Base-by-base conservation (phyloP, 768 basidiomycete genomes). In the Phanerochaete carnosa region DNA sequence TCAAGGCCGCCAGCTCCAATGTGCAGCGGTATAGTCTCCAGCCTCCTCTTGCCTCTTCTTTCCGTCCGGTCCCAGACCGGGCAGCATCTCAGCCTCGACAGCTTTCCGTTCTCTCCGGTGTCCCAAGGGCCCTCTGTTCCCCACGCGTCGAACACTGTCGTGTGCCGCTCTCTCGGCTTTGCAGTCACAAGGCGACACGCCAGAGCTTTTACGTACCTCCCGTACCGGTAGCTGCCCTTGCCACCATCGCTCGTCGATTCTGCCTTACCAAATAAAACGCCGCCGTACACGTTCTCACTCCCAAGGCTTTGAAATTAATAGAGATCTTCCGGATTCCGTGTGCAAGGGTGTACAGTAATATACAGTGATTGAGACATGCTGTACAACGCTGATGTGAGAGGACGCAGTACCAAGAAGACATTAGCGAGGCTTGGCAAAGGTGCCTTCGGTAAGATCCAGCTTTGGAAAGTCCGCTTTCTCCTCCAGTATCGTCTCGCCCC, bases 391-490 rank as follows among this genome's bases (percentile, higher is more conserved):
- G 22, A 47, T 47, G n/a, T 11, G 11, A 4, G 23, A 28, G 4
- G 1, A 50, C 49, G 26, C 32, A 49, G 25, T 46, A 43, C 15
- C 22, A 47, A n/a, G n/a, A 23, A 6, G 46, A 16, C 12, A 23
- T 32, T 32, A 32, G 4, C n/a, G 51, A 32, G 54, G 45, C 19
- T 59, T 33, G 2, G 59, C 45, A 57, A 71, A 68, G 28, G 67
- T 66, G 29, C 67, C 68, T 49, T 68, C 66, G 35, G 50, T 64
- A n/a, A 71, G 60, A 60, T 69, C 68, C 26, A 71, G 57, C 81
- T 84, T 86, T 8, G 92, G 92, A 77, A 91, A 92, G 47, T 92
- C 91, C 0, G 85, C 88, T 62, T 84, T 83, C 69, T 92, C 90
- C 58, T 82, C 83, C 65, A 96, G 73, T 80, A 89, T 75, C 52